Conservation (phyloP, 345 rosid species). For the Moricandia arvensis region DNA sequence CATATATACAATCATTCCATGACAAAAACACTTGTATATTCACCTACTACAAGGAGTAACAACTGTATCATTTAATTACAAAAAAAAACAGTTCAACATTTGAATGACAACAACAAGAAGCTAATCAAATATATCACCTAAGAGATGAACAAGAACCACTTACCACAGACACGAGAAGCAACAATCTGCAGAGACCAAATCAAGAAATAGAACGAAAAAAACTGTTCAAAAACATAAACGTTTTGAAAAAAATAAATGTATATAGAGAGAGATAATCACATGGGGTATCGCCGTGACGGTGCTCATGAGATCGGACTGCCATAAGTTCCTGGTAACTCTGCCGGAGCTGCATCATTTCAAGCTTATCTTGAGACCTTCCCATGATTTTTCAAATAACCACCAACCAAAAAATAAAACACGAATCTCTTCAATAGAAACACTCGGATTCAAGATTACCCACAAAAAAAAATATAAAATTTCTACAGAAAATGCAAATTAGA, state of each 20-base stretch:
- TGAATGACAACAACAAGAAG: background rate
- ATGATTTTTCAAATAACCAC: constrained; percentile 5
- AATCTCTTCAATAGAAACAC: background rate
- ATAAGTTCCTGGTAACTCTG: constrained; percentile 78
- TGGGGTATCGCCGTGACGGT: constrained; percentile 58
- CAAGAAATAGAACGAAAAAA: background rate
- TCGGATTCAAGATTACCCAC: background rate
- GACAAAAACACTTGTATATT: background rate
- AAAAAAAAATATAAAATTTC: background rate
- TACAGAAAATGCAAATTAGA: background rate
- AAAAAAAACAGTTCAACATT: background rate
- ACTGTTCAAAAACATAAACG: background rate
- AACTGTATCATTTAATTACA: background rate
- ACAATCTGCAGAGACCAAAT: constrained; percentile 63
- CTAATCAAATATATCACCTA: background rate
- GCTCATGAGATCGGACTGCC: constrained; percentile 83
- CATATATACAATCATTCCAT: background rate
- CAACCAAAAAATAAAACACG: background rate
- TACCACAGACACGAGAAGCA: constrained; percentile 33
- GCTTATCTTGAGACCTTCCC: constrained; percentile 55
- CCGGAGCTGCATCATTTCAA: constrained; percentile 90
- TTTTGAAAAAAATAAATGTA: background rate
- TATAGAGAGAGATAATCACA: constrained; percentile 42
- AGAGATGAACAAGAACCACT: background rate
- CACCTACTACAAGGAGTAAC: background rate